Evolutionary conservation across 192 early-diverging fungal genomes (phyloP), one percentile per base, ranked within the genome.

Genomic region (Coemansia sp.): DNA sequence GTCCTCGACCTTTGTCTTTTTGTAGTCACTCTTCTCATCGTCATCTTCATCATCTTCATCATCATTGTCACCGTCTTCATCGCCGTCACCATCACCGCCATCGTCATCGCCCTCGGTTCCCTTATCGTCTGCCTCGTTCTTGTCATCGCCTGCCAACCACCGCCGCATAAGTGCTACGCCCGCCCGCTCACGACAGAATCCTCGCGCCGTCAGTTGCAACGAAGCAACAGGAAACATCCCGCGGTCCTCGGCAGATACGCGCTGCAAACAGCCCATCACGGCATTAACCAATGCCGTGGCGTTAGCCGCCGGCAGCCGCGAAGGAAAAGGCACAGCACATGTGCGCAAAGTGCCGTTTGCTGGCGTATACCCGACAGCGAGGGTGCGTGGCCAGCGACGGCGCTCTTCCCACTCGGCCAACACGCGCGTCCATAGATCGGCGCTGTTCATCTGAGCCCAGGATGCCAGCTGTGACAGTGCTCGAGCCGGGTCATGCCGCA

Each of bases 351-450:
- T 50, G 9, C 15, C 44, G 13, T 46, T 52, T 9, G 33, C 46
- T 0, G 46, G 33, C 11, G 65, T 60, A 30, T 62, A 69, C 10
- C 49, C 33, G 3, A 77, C 36, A 7, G 55, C 57, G 1, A 77
- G 58, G 18, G 58, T 57, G 18, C 52, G 58, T 5, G 73, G 73
- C 73, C 73, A 77, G 13, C 66, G 53, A 17, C 36, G 53, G 29
- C 58, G 61, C 46, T 29, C 33, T 3, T 70, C 73, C 73, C 73
- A 77, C 25, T 77, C 67, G 19, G 70, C 73, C 1, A 35, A 9
- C 20, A 70, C 67, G 23, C 73, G 73, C 48, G 61, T 65, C 67
- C 73, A 70, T 50, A 77, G 47, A 30, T 77, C 73, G 9, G 51
- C 44, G 8, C 50, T 55, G 34, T 70, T 70, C 58, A 77, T 77